Conservation (phyloP, 2,329 filamentous ascomycete species). For the Sarocladium brachiariae region DNA sequence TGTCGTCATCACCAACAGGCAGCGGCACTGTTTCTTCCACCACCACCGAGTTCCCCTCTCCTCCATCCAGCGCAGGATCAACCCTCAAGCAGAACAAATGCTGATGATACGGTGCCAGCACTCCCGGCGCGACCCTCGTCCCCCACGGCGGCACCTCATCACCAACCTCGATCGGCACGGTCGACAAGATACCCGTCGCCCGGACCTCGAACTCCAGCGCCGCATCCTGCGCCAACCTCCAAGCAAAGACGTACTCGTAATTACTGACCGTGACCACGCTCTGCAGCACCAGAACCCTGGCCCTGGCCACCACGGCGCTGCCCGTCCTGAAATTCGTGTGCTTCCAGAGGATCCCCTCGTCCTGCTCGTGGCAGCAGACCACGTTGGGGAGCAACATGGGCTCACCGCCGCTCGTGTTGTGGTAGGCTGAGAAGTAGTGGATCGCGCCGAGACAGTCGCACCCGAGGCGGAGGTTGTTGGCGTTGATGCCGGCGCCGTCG, state of each 20-base stretch:
- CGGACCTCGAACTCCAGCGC: constrained; percentile 27
- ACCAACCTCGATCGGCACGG: constrained; percentile 40
- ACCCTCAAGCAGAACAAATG: constrained; percentile 60
- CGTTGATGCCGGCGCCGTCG: constrained; percentile 55
- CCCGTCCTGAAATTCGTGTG: constrained; percentile 54
- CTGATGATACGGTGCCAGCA: constrained; percentile 60
- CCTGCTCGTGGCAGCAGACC: constrained; percentile 29
- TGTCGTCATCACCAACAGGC: constrained; percentile 34
- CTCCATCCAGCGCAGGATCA: constrained; percentile 60
- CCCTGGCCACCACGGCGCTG: constrained; percentile 46
- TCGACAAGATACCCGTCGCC: constrained; percentile 37
- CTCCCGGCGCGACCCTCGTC: constrained; percentile 54
- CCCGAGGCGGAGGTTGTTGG: constrained; percentile 58
- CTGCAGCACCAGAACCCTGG: constrained; percentile 51
- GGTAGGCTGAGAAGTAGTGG: constrained; percentile 30
- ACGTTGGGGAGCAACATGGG: constrained; percentile 27
- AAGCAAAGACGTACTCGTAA: constrained; percentile 46
- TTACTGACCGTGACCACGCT: constrained; percentile 57
- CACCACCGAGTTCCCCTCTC: constrained; percentile 44
- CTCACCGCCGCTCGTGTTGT: constrained; percentile 23
- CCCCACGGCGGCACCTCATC: constrained; percentile 46
- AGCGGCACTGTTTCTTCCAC: constrained; percentile 33
- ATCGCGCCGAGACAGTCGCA: constrained; percentile 61
- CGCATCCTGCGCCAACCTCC: constrained; percentile 45
- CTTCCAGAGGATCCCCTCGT: constrained; percentile 54